Base-by-base conservation (phyloP, 2,329 filamentous ascomycete genomes). In the Arthrobotrys pseudoclavata region DNA sequence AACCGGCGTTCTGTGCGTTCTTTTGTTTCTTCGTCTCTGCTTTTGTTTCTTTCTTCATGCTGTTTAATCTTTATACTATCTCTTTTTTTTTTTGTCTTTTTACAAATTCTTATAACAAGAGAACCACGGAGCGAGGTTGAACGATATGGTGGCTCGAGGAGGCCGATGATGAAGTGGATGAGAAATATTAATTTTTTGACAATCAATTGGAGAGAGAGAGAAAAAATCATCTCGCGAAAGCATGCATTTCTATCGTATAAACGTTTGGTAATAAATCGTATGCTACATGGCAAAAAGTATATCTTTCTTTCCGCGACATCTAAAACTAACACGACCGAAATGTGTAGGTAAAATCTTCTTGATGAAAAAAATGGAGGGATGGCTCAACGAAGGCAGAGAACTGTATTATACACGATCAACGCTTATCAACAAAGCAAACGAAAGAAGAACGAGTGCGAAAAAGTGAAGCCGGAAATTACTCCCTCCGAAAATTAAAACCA, bases 391-490 rank as follows among this genome's bases (percentile, higher is more conserved):
- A 55, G 34, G 40, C n/a, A 50, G 47, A 68, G 60, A 68, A 29
- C 64, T 76, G 45, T 75, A 66, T 69, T 63, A 48, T 75, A 76
- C 71, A 76, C 63, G 64, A 76, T 76, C 71, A 76, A 76, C 71
- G 71, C 71, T 76, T 63, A 42, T 29, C 22, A 42, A 68, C 22
- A 40, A 72, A 37, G 47, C 26, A 57, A 34, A 10, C 12, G 31
- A 34, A 61, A 52, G 37, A n/a, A 18, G 26, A 18, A 20, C 13
- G 18, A 40, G 26, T 40, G 55, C 18, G 20, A 42, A 48, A 20
- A 64, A 31, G 42, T 22, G 26, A 55, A 64, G 52, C 40, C 31
- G 18, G 18, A 57, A 47, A 61, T 61, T 64, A 74, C 69, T 72
- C 69, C 69, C 42, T 42, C 62, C 68, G 24, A 40, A 40, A 31